Conservation (phyloP, 139 green algal species). For the Ettlia oleoabundans region DNA sequence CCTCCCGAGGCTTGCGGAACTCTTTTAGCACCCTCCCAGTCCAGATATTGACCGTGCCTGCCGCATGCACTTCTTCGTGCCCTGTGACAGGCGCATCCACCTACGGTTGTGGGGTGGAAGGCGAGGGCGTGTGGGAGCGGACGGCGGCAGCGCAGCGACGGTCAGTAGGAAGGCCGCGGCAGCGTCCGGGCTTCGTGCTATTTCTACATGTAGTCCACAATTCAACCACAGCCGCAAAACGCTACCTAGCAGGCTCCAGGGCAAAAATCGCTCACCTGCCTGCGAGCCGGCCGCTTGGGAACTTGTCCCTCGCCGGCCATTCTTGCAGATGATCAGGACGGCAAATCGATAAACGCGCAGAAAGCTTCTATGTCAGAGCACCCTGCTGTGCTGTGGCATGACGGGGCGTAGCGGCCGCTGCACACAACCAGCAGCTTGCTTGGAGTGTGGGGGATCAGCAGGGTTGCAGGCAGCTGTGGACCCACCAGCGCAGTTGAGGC, state of each 20-base stretch:
- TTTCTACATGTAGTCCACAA: no score
- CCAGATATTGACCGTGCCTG: slow-evolving; percentile 43
- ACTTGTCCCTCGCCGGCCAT: background rate
- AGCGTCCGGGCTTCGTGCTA: background rate
- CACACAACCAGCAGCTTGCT: no score
- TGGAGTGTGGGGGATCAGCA: no score
- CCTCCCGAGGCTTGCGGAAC: slow-evolving; percentile 18
- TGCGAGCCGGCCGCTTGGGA: background rate
- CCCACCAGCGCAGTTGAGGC: no score
- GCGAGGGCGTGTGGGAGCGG: background rate
- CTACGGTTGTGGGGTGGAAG: background rate
- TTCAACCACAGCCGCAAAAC: no score
- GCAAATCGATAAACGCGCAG: no score
- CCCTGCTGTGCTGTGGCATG: no score
- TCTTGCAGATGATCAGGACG: background rate
- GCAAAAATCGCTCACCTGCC: slow-evolving; percentile 4
- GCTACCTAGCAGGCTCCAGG: no score
- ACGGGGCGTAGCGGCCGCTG: no score
- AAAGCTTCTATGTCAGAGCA: no score
- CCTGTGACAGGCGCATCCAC: slow-evolving; percentile 41
- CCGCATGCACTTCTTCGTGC: slow-evolving; percentile 20
- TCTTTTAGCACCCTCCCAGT: slow-evolving; percentile 36
- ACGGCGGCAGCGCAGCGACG: background rate
- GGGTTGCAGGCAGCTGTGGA: no score
- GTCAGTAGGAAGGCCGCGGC: background rate